Conservation (phyloP, 2,329 filamentous ascomycete genomes). For the Penicillium brevicompactum region DNA sequence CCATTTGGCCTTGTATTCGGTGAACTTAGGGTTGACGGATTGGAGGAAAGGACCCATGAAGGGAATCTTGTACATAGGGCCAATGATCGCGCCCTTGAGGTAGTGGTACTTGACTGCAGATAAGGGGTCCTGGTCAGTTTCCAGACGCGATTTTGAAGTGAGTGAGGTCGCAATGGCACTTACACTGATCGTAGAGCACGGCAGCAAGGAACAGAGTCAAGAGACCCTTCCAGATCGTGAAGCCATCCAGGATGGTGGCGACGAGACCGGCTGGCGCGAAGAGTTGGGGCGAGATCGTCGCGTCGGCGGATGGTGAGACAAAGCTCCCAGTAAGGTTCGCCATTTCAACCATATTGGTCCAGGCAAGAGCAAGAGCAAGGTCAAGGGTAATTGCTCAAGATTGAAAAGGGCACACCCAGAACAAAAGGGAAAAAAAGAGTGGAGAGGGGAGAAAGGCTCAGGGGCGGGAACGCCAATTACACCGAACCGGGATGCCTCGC, state of each 20-base stretch:
- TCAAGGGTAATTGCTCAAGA: not conserved
- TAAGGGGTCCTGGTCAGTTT: constrained; percentile 15
- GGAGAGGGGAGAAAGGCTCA: constrained; percentile 25
- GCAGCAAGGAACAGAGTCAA: constrained; percentile 71
- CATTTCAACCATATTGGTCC: constrained; percentile 29
- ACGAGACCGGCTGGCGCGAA: constrained; percentile 48
- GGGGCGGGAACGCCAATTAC: constrained; percentile 25
- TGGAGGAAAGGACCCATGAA: constrained; percentile 96
- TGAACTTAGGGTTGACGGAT: constrained; percentile 88
- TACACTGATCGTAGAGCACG: constrained; percentile 88
- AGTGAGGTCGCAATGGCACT: constrained; percentile 39
- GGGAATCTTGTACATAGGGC: constrained; percentile 74
- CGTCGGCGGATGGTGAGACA: constrained; percentile 67
- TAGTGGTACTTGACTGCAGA: constrained; percentile 70
- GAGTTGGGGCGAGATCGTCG: constrained; percentile 60
- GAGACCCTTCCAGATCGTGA: constrained; percentile 66
- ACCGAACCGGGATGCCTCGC: constrained; percentile 4
- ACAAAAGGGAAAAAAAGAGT: constrained; percentile 10
- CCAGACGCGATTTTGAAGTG: constrained; percentile 1
- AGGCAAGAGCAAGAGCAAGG: not conserved
- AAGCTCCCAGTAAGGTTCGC: constrained; percentile 66
- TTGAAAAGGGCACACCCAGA: constrained; percentile 2
- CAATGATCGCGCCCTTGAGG: constrained; percentile 74
- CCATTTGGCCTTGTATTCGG: constrained; percentile 92
- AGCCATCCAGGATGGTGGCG: constrained; percentile 59